A percentile compares a stretch with the other conserved stretches of the same genome.
Conservation (phyloP, 352 stramenopile genomes). For the Globisporangium nodosum region DNA sequence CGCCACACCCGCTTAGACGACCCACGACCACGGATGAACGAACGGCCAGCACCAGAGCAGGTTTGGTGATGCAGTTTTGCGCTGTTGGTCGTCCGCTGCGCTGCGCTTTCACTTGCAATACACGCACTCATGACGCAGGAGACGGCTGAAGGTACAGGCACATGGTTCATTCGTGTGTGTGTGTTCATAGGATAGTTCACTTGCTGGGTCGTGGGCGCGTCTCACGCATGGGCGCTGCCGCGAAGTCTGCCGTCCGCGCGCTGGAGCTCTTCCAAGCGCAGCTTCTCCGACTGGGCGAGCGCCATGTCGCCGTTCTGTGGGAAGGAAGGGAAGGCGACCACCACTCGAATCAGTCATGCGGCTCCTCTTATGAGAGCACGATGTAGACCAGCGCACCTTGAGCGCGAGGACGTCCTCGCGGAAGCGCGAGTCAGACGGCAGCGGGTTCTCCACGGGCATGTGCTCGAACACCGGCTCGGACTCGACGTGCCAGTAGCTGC, state of each 20-base stretch:
- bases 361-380: not conserved
- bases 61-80: not conserved
- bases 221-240: conserved; percentile 4
- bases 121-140: not conserved
- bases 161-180: not conserved
- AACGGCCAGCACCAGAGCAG: not conserved
- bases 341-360: not conserved
- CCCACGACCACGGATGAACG: not conserved
- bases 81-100: conserved; percentile 1
- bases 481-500: conserved; percentile 67
- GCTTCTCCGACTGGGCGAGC: conserved; percentile 59
- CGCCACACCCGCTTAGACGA: conserved; percentile 10
- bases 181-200: not conserved
- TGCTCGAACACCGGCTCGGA: conserved; percentile 60
- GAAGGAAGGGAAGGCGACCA: too few relatives aligned
- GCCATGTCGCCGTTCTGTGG: conserved; percentile 39
- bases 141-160: not conserved
- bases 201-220: not conserved
- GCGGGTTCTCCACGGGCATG: conserved; percentile 27
- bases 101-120: not conserved
- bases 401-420: conserved; percentile 59
- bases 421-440: conserved; percentile 58
- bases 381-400: conserved; percentile 19
- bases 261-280: conserved; percentile 66
- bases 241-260: conserved; percentile 45